These are phyloP conservation scores for Pholiota adiposa DNA, from an alignment of 1,284 basidiomycete species.

Conservation along the genomic window DNA sequence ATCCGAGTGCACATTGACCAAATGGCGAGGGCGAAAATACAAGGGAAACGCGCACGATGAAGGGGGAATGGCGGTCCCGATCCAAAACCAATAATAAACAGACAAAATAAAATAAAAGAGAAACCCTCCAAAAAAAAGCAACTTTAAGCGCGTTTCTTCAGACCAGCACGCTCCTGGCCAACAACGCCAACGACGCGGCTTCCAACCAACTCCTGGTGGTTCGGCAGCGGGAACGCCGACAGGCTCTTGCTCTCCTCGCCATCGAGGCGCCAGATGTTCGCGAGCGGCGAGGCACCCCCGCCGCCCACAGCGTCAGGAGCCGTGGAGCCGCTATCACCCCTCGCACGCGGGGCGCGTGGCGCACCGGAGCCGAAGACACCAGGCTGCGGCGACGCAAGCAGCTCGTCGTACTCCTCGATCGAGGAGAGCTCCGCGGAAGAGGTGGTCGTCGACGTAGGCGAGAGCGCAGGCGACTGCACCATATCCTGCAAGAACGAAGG, in stretches of 20 bases:
- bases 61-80: not conserved
- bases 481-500: conserved; percentile 78
- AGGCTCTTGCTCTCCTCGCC: conserved; percentile 58
- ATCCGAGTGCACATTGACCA: not conserved
- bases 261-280: conserved; percentile 69
- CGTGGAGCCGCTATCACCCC: conserved; percentile 27
- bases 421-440: conserved; percentile 69
- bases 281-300: conserved; percentile 18
- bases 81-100: not conserved
- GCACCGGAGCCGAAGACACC: conserved; percentile 18
- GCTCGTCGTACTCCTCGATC: conserved; percentile 55
- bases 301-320: conserved; percentile 23
- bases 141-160: not conserved
- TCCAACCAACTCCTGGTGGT: conserved; percentile 22
- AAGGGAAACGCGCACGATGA: not conserved
- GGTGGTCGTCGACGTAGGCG: conserved; percentile 57
- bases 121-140: not conserved
- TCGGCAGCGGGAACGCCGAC: conserved; percentile 24
- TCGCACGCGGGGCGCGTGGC: conserved; percentile 26
- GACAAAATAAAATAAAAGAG: not conserved
- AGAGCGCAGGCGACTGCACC: conserved; percentile 58
- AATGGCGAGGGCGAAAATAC: not conserved
- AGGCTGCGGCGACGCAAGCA: conserved; percentile 19
- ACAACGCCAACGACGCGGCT: conserved; percentile 1
- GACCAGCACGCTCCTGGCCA: not conserved